Evolutionary conservation across 2,329 filamentous ascomycete genomes (phyloP).

Genomic region (Teratosphaeria zuluensis): DNA sequence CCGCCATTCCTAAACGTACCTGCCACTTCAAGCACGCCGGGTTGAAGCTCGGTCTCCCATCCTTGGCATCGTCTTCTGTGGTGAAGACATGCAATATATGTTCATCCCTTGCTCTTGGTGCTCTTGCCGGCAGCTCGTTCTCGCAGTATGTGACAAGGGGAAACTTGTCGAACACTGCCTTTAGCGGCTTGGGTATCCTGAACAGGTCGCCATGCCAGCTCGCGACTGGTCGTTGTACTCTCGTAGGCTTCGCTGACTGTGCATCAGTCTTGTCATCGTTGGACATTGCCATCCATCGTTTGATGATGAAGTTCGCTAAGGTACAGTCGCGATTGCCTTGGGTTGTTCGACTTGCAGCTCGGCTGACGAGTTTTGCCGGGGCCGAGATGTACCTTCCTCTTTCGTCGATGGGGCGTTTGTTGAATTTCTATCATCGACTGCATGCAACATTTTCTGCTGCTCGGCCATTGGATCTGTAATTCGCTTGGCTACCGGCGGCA

Average conservation of each 20-base stretch:
- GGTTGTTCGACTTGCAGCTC: not conserved
- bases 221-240: not conserved
- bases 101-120: constrained; percentile 37
- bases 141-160: constrained; percentile 66
- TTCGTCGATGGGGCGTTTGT: not conserved
- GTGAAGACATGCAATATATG: constrained; percentile 70
- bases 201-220: constrained; percentile 27
- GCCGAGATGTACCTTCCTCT: not conserved
- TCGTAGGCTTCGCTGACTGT: not conserved
- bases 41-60: constrained; percentile 69
- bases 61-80: constrained; percentile 50
- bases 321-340: not conserved
- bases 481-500: not conserved
- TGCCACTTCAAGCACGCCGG: constrained; percentile 95
- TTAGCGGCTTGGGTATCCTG: constrained; percentile 63
- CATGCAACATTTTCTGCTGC: not conserved
- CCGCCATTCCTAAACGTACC: constrained; percentile 43
- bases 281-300: constrained; percentile 16
- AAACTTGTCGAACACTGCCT: constrained; percentile 73
- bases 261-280: constrained; percentile 10
- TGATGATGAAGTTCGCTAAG: not conserved
- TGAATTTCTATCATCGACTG: not conserved
- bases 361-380: not conserved
- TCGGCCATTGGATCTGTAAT: not conserved
- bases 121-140: constrained; percentile 62